Evolutionary conservation across 2,329 filamentous ascomycete genomes (phyloP).

Genomic region (Exophiala lecanii-corni): DNA sequence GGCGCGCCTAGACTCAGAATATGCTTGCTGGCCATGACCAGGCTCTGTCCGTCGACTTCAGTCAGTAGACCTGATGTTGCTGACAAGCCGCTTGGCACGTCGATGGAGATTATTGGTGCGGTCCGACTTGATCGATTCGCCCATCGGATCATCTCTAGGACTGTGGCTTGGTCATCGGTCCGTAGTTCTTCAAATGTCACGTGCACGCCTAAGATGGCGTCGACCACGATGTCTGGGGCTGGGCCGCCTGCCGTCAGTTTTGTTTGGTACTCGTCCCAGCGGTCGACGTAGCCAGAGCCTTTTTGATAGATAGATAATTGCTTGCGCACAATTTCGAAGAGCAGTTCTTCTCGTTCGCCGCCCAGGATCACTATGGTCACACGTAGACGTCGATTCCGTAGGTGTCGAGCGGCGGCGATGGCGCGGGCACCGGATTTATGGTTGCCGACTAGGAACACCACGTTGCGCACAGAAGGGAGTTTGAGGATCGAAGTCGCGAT

Average conservation of each 20-base stretch:
- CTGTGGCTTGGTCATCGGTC: slow-evolving; percentile 73
- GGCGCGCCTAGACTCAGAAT: slow-evolving; percentile 84
- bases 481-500: slow-evolving; percentile 78
- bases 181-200: slow-evolving; percentile 84
- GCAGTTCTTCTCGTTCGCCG: slow-evolving; percentile 73
- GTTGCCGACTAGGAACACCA: slow-evolving; percentile 88
- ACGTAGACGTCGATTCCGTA: slow-evolving; percentile 76
- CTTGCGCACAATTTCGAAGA: slow-evolving; percentile 72
- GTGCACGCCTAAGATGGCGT: slow-evolving; percentile 81
- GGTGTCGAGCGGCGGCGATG: slow-evolving; percentile 77
- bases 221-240: slow-evolving; percentile 75
- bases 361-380: slow-evolving; percentile 81
- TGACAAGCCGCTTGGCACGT: slow-evolving; percentile 71
- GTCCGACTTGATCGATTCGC: slow-evolving; percentile 80
- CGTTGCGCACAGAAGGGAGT: slow-evolving; percentile 38
- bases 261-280: slow-evolving; percentile 55
- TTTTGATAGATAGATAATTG: slow-evolving; percentile 81
- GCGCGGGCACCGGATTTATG: slow-evolving; percentile 83
- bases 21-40: slow-evolving; percentile 77
- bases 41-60: slow-evolving; percentile 65
- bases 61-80: slow-evolving; percentile 45
- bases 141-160: slow-evolving; percentile 90
- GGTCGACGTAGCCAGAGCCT: slow-evolving; percentile 69
- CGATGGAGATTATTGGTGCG: slow-evolving; percentile 71
- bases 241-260: slow-evolving; percentile 36